phyloP scores from a whole-genome alignment of 2,329 filamentous ascomycete genomes.

The Nemania bipapillata region DNA sequence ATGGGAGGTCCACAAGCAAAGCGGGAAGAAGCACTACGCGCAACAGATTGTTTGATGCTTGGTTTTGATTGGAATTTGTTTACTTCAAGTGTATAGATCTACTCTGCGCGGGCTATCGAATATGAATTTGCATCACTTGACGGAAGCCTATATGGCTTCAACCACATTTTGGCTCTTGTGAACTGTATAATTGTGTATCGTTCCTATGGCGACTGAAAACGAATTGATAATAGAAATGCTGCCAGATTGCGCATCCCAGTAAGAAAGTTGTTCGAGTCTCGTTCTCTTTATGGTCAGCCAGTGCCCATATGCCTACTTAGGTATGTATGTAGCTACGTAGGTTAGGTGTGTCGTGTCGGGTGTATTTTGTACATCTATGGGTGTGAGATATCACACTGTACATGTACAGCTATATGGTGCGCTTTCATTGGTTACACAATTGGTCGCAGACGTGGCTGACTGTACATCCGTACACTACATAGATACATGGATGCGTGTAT shows the following conservation, averaged over 20 bases:
- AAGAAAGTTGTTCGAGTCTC: not conserved
- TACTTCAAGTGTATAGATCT: slow-evolving; percentile 49
- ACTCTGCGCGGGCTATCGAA: slow-evolving; percentile 30
- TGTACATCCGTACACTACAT: too few relatives aligned
- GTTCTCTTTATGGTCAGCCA: not conserved
- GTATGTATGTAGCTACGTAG: not conserved
- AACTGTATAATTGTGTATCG: not conserved
- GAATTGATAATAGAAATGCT: not conserved
- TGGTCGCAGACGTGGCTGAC: not conserved
- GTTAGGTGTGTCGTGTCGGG: too few relatives aligned
- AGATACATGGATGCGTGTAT: slow-evolving; percentile 15
- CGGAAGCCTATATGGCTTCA: not conserved
- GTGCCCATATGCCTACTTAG: not conserved
- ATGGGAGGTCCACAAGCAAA: slow-evolving; percentile 10
- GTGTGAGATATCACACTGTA: not conserved
- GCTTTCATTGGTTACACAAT: slow-evolving; percentile 6
- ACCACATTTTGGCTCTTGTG: not conserved
- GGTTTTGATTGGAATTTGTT: slow-evolving; percentile 42
- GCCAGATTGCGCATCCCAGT: not conserved
- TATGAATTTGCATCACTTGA: slow-evolving; percentile 42
- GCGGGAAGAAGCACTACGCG: slow-evolving; percentile 40
- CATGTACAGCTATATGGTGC: not conserved
- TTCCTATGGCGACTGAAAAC: not conserved
- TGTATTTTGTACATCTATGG: not conserved
- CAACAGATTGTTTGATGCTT: slow-evolving; percentile 48